phyloP scores from a whole-genome alignment of 2,329 filamentous ascomycete species.

The Dactylellina parvicollis region DNA sequence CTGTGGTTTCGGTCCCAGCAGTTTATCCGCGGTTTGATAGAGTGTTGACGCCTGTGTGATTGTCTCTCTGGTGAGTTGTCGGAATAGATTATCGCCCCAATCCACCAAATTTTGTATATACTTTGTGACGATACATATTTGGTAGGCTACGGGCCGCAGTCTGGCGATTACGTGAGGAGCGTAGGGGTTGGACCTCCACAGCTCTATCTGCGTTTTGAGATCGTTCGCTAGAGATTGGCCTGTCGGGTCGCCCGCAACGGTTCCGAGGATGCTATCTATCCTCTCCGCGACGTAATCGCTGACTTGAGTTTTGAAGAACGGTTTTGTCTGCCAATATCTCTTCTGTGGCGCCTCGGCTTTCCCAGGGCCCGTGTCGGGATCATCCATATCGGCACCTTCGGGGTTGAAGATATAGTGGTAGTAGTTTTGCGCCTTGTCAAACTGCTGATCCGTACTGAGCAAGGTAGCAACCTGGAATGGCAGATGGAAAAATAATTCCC shows the following conservation, averaged over 20 bases:
- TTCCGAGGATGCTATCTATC: not conserved
- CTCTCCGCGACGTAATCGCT: not conserved
- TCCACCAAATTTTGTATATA: constrained; percentile 19
- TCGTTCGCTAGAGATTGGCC: not conserved
- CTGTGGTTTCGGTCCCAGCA: constrained; percentile 9
- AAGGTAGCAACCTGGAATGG: constrained; percentile 2
- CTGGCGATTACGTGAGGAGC: constrained; percentile 8
- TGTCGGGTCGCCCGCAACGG: constrained; percentile 1
- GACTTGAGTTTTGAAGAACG: constrained; percentile 9
- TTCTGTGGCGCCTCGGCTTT: not conserved
- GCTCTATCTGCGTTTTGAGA: not conserved
- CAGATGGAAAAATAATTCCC: constrained; percentile 29
- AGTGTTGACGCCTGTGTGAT: constrained; percentile 13
- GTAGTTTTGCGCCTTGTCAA: not conserved
- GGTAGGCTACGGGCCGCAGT: constrained; percentile 9
- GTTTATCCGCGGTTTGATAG: constrained; percentile 9
- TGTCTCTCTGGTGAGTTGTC: constrained; percentile 19
- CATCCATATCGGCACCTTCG: not conserved
- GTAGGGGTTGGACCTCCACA: constrained; percentile 1
- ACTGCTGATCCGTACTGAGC: constrained; percentile 12
- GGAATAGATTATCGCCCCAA: constrained; percentile 27
- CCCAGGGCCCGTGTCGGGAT: not conserved
- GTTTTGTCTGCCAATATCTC: constrained; percentile 26
- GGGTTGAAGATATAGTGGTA: constrained; percentile 27
- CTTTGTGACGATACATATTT: constrained; percentile 6